Percentiles rank a stretch among this genome's conserved stretches.
These are phyloP conservation scores for Pseudogymnoascus destructans DNA, from an alignment of 2,329 filamentous ascomycete species.

Conservation along the genomic window DNA sequence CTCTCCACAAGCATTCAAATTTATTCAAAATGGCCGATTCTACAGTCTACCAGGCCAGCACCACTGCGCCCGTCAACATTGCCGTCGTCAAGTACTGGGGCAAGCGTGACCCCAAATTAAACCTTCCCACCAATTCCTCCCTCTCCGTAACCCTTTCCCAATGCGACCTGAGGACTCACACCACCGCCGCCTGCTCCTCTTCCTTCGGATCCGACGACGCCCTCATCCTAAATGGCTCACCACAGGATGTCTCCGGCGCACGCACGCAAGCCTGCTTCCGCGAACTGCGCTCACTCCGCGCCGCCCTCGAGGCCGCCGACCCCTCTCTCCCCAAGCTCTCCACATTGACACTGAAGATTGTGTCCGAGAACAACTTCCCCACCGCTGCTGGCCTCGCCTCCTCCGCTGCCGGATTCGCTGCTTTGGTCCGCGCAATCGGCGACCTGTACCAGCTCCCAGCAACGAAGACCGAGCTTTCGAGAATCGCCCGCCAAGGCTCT, in stretches of 20 bases:
- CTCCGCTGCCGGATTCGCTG: conserved; percentile 57
- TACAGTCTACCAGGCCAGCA: conserved; percentile 75
- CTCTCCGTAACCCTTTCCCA: conserved; percentile 94
- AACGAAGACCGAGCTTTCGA: conserved; percentile 67
- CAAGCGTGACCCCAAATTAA: conserved; percentile 85
- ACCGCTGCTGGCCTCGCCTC: conserved; percentile 82
- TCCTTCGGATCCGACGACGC: conserved; percentile 54
- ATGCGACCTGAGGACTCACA: conserved; percentile 84
- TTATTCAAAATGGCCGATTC: conserved; percentile 23
- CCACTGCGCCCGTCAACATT: conserved; percentile 95
- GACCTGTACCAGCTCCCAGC: conserved; percentile 79
- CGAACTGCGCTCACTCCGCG: conserved; percentile 66
- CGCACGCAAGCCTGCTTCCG: conserved; percentile 91
- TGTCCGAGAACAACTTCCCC: conserved; percentile 98
- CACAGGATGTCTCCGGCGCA: conserved; percentile 74
- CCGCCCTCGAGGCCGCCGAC: conserved; percentile 59
- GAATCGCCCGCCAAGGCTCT: conserved; percentile 85
- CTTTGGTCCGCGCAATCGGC: conserved; percentile 71
- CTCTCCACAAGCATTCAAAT: neutral
- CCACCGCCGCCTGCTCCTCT: conserved; percentile 80
- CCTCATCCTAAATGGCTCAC: conserved; percentile 71
- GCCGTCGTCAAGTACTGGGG: conserved; percentile 99
- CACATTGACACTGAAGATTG: conserved; percentile 63
- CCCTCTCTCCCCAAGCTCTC: conserved; percentile 71
- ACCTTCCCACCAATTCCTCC: conserved; percentile 95